These are phyloP conservation scores for Clausena lansium DNA, from an alignment of 345 rosid genomes.

Conservation along the genomic window DNA sequence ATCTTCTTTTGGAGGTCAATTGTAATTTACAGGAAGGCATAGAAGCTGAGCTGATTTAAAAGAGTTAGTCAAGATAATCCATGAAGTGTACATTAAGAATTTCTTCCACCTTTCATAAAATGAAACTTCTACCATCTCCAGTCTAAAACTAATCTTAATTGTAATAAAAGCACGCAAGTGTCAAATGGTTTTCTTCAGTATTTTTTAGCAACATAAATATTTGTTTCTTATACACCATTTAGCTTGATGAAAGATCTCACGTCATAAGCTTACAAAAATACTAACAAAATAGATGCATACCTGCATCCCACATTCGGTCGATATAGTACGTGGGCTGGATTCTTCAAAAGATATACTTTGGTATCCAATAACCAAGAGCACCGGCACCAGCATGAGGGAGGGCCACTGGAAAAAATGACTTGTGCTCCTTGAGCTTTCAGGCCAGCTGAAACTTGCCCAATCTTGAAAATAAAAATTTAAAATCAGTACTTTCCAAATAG, in stretches of 20 bases:
- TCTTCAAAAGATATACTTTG: constrained; percentile 82
- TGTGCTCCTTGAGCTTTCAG: constrained; percentile 91
- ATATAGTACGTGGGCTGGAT: constrained; percentile 95
- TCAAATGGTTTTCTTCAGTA: not conserved
- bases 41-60: not conserved
- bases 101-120: not conserved
- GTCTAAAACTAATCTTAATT: not conserved
- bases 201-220: not conserved
- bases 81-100: not conserved
- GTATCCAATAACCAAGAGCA: constrained; percentile 81
- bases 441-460: constrained; percentile 91
- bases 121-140: not conserved
- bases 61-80: not conserved
- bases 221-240: not conserved
- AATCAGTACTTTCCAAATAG: constrained; percentile 7
- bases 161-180: not conserved
- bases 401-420: constrained; percentile 81
- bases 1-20: not conserved
- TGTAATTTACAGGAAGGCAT: not conserved
- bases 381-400: constrained; percentile 76
- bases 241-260: not conserved
- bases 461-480: constrained; percentile 36
- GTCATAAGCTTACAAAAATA: not conserved
- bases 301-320: constrained; percentile 98
- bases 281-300: constrained; percentile 28